phyloP scores from a whole-genome alignment of 306 rosid species.

The Sophora flavescens region DNA sequence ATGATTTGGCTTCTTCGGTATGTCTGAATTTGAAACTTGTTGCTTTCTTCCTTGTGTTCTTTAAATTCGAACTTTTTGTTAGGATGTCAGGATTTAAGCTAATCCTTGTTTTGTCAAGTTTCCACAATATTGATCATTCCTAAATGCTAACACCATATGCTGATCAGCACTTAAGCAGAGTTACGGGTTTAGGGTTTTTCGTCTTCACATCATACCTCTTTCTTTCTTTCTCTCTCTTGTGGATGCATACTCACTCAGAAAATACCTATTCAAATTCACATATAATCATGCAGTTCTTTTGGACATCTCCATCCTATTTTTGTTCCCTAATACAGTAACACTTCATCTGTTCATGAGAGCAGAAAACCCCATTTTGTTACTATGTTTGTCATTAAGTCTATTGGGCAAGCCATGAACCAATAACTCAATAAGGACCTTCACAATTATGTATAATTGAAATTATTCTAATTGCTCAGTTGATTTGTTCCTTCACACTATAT shows the following conservation, averaged over 20 bases:
- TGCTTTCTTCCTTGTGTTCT: slow-evolving; percentile 9
- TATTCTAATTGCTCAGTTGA: too few relatives aligned
- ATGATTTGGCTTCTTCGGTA: slow-evolving; percentile 98
- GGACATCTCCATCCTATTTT: too few relatives aligned
- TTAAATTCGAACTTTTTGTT: neutral
- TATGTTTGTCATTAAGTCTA: too few relatives aligned
- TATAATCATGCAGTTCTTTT: neutral
- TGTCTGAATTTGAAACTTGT: slow-evolving; percentile 49
- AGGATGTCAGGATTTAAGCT: neutral
- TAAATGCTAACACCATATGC: slow-evolving; percentile 32
- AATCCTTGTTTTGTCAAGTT: slow-evolving; percentile 1
- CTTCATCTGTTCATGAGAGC: too few relatives aligned
- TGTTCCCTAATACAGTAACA: too few relatives aligned
- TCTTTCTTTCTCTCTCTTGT: neutral
- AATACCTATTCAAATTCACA: neutral
- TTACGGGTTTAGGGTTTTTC: slow-evolving; percentile 25
- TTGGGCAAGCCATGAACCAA: too few relatives aligned
- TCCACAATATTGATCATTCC: neutral
- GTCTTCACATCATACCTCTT: slow-evolving; percentile 7
- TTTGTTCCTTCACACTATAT: too few relatives aligned
- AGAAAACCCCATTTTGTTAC: too few relatives aligned
- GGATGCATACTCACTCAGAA: neutral
- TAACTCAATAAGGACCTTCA: too few relatives aligned
- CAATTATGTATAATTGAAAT: too few relatives aligned
- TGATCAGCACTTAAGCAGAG: neutral